Percentiles rank a stretch among this genome's conserved stretches.
phyloP scores from a whole-genome alignment of 176 grass and related monocot species.

The Phoenix roebelenii region DNA sequence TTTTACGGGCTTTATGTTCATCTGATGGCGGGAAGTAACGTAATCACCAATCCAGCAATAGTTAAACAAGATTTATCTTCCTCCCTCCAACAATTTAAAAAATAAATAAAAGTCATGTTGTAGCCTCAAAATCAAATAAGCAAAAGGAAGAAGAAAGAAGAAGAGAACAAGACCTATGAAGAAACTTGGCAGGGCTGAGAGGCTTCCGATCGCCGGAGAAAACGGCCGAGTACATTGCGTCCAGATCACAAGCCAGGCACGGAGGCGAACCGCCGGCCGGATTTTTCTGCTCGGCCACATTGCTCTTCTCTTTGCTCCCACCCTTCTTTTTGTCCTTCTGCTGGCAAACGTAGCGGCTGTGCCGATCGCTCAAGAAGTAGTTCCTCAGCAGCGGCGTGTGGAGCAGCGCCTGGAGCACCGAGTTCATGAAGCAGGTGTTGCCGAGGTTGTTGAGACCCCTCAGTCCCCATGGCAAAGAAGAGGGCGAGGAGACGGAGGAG shows the following conservation, averaged over 20 bases:
- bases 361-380: slow-evolving; percentile 86
- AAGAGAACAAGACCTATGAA: slow-evolving; percentile 53
- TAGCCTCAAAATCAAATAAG: too few species aligned
- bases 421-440: slow-evolving; percentile 99
- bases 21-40: too few species aligned
- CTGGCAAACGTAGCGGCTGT: slow-evolving; percentile 69
- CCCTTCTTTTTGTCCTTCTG: slow-evolving; percentile 20
- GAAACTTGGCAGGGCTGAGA: slow-evolving; percentile 79
- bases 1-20: too few species aligned
- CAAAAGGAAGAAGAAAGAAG: neutral
- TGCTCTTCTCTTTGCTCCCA: slow-evolving; percentile 27
- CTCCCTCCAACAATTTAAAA: too few species aligned
- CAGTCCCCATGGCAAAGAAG: slow-evolving; percentile 36
- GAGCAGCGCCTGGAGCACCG: slow-evolving; percentile 80
- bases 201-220: slow-evolving; percentile 80
- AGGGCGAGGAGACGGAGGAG: slow-evolving; percentile 32
- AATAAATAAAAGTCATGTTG: too few species aligned
- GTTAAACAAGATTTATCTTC: too few species aligned
- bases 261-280: slow-evolving; percentile 12
- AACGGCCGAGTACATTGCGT: slow-evolving; percentile 73
- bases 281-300: slow-evolving; percentile 12
- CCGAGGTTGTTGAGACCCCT: slow-evolving; percentile 87
- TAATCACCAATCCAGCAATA: too few species aligned
- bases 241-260: slow-evolving; percentile 82
- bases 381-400: slow-evolving; percentile 83